Percentiles rank a stretch among this genome's conserved stretches.
Evolutionary conservation across 2,329 filamentous ascomycete species (phyloP).

Genomic region (Nemania bipapillata): DNA sequence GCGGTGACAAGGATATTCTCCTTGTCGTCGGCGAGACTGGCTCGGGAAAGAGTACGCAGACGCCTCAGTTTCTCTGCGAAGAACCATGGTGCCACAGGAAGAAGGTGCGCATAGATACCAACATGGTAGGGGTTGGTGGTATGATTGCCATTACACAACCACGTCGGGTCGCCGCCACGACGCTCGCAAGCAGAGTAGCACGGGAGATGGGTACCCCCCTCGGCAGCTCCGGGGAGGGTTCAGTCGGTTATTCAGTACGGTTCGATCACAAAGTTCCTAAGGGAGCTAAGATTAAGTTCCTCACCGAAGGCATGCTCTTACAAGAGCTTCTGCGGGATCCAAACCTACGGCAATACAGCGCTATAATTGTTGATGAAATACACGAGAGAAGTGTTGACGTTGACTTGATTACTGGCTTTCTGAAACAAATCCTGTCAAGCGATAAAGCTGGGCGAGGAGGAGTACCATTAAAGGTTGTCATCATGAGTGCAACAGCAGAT

Average conservation of each 20-base stretch:
- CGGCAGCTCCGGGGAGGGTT: conserved; percentile 55
- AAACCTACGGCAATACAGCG: conserved; percentile 83
- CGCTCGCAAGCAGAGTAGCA: conserved; percentile 86
- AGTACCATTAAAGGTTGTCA: conserved; percentile 82
- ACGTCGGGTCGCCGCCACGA: conserved; percentile 90
- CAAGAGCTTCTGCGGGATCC: conserved; percentile 93
- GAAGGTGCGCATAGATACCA: conserved; percentile 60
- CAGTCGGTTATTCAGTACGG: conserved; percentile 91
- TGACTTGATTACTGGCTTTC: conserved; percentile 87
- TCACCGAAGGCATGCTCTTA: conserved; percentile 95
- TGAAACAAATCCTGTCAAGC: conserved; percentile 77
- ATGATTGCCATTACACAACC: conserved; percentile 95
- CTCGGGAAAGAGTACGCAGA: conserved; percentile 95
- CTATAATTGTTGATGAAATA: conserved; percentile 92
- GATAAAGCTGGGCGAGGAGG: conserved; percentile 74
- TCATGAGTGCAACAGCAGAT: conserved; percentile 98
- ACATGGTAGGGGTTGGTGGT: conserved; percentile 71
- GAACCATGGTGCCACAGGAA: conserved; percentile 81
- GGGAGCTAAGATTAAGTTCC: conserved; percentile 87
- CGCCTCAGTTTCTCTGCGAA: conserved; percentile 85
- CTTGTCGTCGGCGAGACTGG: conserved; percentile 93
- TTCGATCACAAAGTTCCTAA: conserved; percentile 89
- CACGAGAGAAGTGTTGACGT: conserved; percentile 96
- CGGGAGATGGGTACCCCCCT: conserved; percentile 74
- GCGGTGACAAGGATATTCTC: conserved; percentile 74